These are phyloP conservation scores for Ceratocystis colombiana DNA, from an alignment of 2,329 filamentous ascomycete species.

Conservation along the genomic window DNA sequence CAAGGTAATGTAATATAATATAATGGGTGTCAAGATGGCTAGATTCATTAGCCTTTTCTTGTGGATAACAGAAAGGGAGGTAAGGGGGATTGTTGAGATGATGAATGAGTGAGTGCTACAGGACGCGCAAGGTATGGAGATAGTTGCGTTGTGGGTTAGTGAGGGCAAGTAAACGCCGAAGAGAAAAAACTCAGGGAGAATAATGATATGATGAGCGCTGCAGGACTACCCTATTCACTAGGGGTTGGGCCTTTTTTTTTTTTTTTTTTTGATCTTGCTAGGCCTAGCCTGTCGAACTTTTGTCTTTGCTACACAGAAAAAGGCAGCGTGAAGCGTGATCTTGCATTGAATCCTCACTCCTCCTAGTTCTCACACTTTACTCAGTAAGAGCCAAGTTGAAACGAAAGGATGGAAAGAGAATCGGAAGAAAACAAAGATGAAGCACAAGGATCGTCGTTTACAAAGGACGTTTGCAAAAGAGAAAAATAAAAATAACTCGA, in stretches of 20 bases:
- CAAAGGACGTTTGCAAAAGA: no score
- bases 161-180: neutral
- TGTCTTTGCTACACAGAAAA: conserved; percentile 3
- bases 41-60: neutral
- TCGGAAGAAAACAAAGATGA: neutral
- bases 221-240: neutral
- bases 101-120: no score
- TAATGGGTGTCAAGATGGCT: no score
- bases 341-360: neutral
- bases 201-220: neutral
- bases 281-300: conserved; percentile 12
- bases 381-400: neutral
- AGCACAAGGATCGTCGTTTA: neutral
- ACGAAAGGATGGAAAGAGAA: neutral
- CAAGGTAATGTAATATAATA: no score
- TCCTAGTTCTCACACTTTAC: neutral
- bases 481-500: neutral
- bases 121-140: no score
- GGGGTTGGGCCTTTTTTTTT: conserved; percentile 7
- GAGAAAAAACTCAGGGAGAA: neutral
- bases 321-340: conserved; percentile 10
- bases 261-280: neutral
- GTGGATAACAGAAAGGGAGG: neutral
- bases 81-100: neutral
- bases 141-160: neutral